Conservation (phyloP, 768 basidiomycete genomes). For the Leccinellum luteum region DNA sequence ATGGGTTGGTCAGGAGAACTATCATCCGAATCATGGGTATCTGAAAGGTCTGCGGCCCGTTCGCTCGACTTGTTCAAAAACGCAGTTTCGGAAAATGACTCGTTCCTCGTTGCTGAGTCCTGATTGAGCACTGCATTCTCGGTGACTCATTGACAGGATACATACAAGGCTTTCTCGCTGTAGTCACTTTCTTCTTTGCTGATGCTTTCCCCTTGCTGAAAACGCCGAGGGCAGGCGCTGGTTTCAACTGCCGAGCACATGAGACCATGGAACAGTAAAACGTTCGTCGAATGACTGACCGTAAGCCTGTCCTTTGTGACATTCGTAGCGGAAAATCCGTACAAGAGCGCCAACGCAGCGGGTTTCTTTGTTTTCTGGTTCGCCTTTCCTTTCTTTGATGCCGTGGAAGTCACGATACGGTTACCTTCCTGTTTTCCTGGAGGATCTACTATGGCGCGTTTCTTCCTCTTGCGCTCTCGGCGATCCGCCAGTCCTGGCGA, state of each 20-base stretch:
- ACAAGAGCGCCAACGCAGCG: constrained; percentile 34
- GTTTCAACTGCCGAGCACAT: constrained; percentile 26
- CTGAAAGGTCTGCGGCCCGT: constrained; percentile 6
- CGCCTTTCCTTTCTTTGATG: constrained; percentile 12
- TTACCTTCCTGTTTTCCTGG: constrained; percentile 11
- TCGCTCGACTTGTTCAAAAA: constrained; percentile 39
- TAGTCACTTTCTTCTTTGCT: constrained; percentile 18
- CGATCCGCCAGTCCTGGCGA: constrained; percentile 60
- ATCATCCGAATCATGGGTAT: constrained; percentile 3
- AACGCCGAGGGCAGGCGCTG: constrained; percentile 31
- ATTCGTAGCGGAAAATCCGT: constrained; percentile 38
- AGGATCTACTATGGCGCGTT: constrained; percentile 49
- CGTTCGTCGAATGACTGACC: constrained; percentile 16
- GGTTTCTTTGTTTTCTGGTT: constrained; percentile 23
- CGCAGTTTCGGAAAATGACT: constrained; percentile 44
- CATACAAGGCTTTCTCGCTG: constrained; percentile 16
- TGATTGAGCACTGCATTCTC: not conserved
- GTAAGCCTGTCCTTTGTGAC: constrained; percentile 37
- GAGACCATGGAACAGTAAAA: not conserved
- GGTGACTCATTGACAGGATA: not conserved
- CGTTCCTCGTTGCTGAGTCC: constrained; percentile 12
- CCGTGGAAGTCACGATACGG: not conserved
- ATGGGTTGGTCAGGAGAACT: constrained; percentile 16
- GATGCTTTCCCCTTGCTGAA: constrained; percentile 39
- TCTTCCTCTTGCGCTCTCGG: constrained; percentile 59